Percentiles rank a stretch among this genome's conserved stretches.
Evolutionary conservation across 257 asterid genomes (phyloP).

Genomic region (Eustoma russellianum): DNA sequence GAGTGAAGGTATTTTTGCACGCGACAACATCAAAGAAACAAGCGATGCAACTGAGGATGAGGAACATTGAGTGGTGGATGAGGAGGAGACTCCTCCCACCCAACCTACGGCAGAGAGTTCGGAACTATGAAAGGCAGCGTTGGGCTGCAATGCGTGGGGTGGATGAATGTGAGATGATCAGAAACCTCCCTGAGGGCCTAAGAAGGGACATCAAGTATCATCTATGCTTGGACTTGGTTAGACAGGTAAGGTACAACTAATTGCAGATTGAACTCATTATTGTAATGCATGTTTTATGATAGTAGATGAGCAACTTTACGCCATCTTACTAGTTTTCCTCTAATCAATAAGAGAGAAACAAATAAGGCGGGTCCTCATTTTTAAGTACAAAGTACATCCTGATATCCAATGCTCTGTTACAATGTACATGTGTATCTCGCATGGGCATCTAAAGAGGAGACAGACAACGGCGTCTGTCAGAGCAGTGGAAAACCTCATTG

Average conservation of each 20-base stretch:
- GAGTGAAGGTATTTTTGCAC: conserved; percentile 68
- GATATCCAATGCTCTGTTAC: too few species aligned
- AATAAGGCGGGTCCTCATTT: too few species aligned
- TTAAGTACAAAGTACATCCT: too few species aligned
- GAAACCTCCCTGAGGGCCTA: conserved; percentile 86
- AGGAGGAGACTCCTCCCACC: conserved; percentile 64
- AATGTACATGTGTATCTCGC: too few species aligned
- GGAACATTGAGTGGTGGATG: conserved; percentile 99
- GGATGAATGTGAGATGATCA: conserved; percentile 79
- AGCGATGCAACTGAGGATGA: conserved; percentile 92
- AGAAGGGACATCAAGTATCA: conserved; percentile 90
- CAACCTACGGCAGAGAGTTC: conserved; percentile 56
- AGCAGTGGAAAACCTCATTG: too few species aligned
- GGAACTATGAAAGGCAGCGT: conserved; percentile 78
- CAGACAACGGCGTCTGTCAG: too few species aligned
- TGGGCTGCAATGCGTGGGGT: conserved; percentile 99
- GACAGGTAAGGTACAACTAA: conserved; percentile 47
- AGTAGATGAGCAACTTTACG: too few species aligned
- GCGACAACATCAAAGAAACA: conserved; percentile 98
- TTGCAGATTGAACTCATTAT: not conserved
- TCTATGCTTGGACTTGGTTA: conserved; percentile 81
- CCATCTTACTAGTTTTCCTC: not conserved
- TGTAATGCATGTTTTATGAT: too few species aligned
- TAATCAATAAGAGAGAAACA: too few species aligned
- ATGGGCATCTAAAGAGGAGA: too few species aligned